phyloP scores from a whole-genome alignment of 495 filamentous ascomycete genomes.

The Penicillium angulare region DNA sequence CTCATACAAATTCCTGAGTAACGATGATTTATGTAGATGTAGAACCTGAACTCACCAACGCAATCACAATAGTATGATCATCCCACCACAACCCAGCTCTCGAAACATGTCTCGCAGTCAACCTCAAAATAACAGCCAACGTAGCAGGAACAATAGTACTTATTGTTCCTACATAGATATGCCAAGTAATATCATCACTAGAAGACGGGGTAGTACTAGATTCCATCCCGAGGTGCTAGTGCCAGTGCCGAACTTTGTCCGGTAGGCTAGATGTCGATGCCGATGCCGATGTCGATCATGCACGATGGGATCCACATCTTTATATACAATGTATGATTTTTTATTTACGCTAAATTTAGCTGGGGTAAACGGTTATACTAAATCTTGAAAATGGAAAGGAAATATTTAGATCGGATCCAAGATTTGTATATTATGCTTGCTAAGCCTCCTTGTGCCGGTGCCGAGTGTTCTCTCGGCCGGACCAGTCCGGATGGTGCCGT shows the following conservation, averaged over 20 bases:
- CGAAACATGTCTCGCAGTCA: conserved; percentile 25
- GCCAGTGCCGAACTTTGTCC: neutral
- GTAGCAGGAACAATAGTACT: conserved; percentile 31
- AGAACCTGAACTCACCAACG: conserved; percentile 19
- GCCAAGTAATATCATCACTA: conserved; percentile 19
- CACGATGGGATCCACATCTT: neutral
- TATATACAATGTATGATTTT: neutral
- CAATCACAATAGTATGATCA: conserved; percentile 32
- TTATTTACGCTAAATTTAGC: neutral
- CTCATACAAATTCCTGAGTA: neutral
- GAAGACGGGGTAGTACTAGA: conserved; percentile 1
- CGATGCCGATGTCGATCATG: too few relatives aligned
- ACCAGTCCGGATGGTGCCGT: neutral
- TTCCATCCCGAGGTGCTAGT: conserved; percentile 16
- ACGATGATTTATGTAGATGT: neutral
- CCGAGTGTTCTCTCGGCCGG: conserved; percentile 2
- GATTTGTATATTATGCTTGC: neutral
- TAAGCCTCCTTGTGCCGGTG: conserved; percentile 4
- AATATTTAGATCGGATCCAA: neutral
- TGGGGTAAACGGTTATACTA: neutral
- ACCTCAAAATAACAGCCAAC: conserved; percentile 26
- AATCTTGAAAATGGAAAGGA: neutral
- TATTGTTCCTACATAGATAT: conserved; percentile 29
- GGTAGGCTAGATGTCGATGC: too few relatives aligned
- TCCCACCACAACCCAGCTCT: conserved; percentile 37